Conservation (phyloP, 108 stramenopile genomes). For the Thalassiosira profunda region DNA sequence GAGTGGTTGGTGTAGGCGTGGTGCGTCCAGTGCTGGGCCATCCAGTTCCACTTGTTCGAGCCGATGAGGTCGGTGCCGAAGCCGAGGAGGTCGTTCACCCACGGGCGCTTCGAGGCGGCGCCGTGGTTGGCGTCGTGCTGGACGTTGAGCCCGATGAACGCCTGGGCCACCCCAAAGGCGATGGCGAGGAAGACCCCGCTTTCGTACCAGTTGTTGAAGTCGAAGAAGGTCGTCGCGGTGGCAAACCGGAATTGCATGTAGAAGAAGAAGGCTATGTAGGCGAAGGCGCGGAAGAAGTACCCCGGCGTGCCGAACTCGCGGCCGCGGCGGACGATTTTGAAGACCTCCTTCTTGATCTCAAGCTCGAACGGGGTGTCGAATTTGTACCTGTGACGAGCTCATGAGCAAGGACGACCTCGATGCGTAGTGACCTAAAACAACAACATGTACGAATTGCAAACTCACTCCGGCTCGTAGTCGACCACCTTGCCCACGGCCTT, state of each 20-base stretch:
- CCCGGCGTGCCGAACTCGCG: constrained; percentile 86
- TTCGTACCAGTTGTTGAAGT: constrained; percentile 7
- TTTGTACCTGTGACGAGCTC: constrained; percentile 59
- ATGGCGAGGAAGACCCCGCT: constrained; percentile 62
- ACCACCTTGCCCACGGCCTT: constrained; percentile 71
- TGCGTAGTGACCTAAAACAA: too few relatives aligned
- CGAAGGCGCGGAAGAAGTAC: constrained; percentile 68
- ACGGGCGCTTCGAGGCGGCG: constrained; percentile 79
- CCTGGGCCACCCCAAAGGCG: constrained; percentile 76
- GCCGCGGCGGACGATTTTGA: constrained; percentile 90
- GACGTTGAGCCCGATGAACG: constrained; percentile 91
- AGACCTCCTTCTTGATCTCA: constrained; percentile 89
- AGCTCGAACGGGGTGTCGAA: constrained; percentile 89
- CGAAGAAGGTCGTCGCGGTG: constrained; percentile 43
- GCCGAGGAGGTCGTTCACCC: constrained; percentile 87
- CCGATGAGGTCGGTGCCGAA: constrained; percentile 92
- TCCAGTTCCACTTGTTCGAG: constrained; percentile 90
- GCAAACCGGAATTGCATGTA: constrained; percentile 62
- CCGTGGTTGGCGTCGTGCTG: constrained; percentile 98
- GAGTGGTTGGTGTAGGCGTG: constrained; percentile 88
- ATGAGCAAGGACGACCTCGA: too few relatives aligned
- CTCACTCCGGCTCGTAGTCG: constrained; percentile 74
- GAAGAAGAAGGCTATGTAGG: constrained; percentile 76
- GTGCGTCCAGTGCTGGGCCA: constrained; percentile 93
- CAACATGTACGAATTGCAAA: constrained; percentile 11